phyloP scores from a whole-genome alignment of 441 rosid species.

The Populus hybrid region DNA sequence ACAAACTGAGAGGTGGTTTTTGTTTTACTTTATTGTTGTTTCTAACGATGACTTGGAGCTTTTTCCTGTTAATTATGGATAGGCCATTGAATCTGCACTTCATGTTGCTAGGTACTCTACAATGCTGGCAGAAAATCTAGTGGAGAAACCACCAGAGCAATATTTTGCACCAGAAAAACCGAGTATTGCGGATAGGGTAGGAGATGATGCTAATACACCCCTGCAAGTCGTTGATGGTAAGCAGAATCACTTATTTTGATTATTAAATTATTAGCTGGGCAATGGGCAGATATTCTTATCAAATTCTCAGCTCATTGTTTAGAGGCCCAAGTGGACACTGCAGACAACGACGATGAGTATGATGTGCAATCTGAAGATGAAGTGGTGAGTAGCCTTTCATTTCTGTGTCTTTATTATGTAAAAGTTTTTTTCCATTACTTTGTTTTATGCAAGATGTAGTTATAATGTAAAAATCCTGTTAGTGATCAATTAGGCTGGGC shows the following conservation, averaged over 20 bases:
- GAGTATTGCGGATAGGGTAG: constrained; percentile 32
- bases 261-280: constrained; percentile 7
- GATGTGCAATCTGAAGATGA: constrained; percentile 61
- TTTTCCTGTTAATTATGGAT: constrained; percentile 3
- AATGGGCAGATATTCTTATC: neutral
- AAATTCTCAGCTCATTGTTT: constrained; percentile 11
- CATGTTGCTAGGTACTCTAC: constrained; percentile 74
- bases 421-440: too few species aligned
- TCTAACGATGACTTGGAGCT: neutral
- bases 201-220: constrained; percentile 31
- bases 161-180: constrained; percentile 30
- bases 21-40: neutral
- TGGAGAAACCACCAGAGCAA: constrained; percentile 51
- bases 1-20: constrained; percentile 89
- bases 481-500: neutral
- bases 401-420: neutral
- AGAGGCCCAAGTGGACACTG: constrained; percentile 44
- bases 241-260: constrained; percentile 23
- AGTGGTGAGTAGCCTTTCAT: constrained; percentile 50
- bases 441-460: neutral
- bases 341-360: constrained; percentile 72
- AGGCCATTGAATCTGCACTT: constrained; percentile 13
- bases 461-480: too few species aligned
- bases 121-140: constrained; percentile 98
- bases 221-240: constrained; percentile 49